phyloP scores from a whole-genome alignment of 805 yeast genomes.

The Wickerhamiella australiensis region DNA sequence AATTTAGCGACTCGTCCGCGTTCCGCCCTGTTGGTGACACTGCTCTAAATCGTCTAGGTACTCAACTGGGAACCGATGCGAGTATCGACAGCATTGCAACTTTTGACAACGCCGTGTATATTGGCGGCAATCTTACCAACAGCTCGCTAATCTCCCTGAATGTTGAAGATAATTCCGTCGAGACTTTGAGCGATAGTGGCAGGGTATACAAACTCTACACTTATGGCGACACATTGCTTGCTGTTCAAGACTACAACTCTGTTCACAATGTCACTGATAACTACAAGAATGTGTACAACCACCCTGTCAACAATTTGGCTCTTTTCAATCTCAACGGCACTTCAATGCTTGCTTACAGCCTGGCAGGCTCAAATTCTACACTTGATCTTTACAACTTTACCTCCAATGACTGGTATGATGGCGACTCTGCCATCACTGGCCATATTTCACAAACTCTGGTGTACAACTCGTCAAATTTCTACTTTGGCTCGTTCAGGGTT shows the following conservation, averaged over 20 bases:
- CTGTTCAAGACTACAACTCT: slow-evolving; percentile 4
- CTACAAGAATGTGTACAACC: slow-evolving; percentile 14
- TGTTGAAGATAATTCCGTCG: background rate
- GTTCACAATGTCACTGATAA: slow-evolving; percentile 8
- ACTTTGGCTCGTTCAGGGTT: slow-evolving; percentile 26
- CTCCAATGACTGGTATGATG: slow-evolving; percentile 19
- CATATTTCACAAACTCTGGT: slow-evolving; percentile 12
- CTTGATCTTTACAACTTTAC: slow-evolving; percentile 16
- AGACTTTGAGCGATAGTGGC: background rate
- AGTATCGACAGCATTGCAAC: slow-evolving; percentile 29
- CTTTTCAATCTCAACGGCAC: slow-evolving; percentile 22
- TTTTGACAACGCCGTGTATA: slow-evolving; percentile 29
- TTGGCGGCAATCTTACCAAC: slow-evolving; percentile 41
- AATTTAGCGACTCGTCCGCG: slow-evolving; percentile 25
- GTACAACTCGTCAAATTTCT: slow-evolving; percentile 14
- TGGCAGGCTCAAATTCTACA: slow-evolving; percentile 13
- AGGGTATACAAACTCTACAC: slow-evolving; percentile 8
- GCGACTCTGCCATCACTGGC: slow-evolving; percentile 10
- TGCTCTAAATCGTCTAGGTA: slow-evolving; percentile 32
- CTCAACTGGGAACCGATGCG: slow-evolving; percentile 32
- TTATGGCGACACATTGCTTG: background rate
- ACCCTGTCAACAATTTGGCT: slow-evolving; percentile 16
- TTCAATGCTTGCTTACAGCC: slow-evolving; percentile 22
- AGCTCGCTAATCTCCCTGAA: slow-evolving; percentile 5
- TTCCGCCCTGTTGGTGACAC: slow-evolving; percentile 37